Percentiles rank a stretch among this genome's conserved stretches.
phyloP scores from a whole-genome alignment of 768 basidiomycete genomes.

The Xerocomellus intermedius region DNA sequence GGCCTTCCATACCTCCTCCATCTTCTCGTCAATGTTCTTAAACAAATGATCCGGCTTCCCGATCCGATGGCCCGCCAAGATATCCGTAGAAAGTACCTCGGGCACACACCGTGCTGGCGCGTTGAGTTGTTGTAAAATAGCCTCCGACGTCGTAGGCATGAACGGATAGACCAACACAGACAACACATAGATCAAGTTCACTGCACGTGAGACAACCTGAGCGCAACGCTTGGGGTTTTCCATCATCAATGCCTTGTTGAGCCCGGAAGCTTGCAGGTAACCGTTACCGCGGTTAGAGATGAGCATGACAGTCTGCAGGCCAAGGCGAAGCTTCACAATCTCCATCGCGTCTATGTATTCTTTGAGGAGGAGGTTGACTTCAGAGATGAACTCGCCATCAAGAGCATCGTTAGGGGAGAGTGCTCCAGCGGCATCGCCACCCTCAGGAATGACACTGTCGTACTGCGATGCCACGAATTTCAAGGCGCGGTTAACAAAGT shows the following conservation, averaged over 20 bases:
- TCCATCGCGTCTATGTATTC: slow-evolving; percentile 90
- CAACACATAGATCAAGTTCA: slow-evolving; percentile 91
- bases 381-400: slow-evolving; percentile 74
- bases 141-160: slow-evolving; percentile 88
- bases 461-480: slow-evolving; percentile 92
- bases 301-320: slow-evolving; percentile 86
- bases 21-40: slow-evolving; percentile 89
- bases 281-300: slow-evolving; percentile 87
- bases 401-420: slow-evolving; percentile 62
- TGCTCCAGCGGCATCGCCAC: slow-evolving; percentile 65
- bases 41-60: slow-evolving; percentile 89
- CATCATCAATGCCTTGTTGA: slow-evolving; percentile 86
- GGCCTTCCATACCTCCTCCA: slow-evolving; percentile 76
- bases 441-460: slow-evolving; percentile 75
- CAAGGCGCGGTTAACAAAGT: slow-evolving; percentile 92
- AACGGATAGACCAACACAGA: slow-evolving; percentile 88
- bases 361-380: slow-evolving; percentile 74
- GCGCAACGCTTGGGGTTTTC: slow-evolving; percentile 84
- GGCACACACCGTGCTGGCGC: slow-evolving; percentile 84
- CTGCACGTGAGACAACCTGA: slow-evolving; percentile 82
- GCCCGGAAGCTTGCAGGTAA: slow-evolving; percentile 90
- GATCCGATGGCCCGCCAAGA: slow-evolving; percentile 82
- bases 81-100: slow-evolving; percentile 68
- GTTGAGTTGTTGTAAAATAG: slow-evolving; percentile 84
- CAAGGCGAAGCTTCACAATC: slow-evolving; percentile 81